Evolutionary conservation across 2,329 filamentous ascomycete genomes (phyloP), one percentile per base, ranked within the genome.

Genomic region (Hymenoscyphus scutula): DNA sequence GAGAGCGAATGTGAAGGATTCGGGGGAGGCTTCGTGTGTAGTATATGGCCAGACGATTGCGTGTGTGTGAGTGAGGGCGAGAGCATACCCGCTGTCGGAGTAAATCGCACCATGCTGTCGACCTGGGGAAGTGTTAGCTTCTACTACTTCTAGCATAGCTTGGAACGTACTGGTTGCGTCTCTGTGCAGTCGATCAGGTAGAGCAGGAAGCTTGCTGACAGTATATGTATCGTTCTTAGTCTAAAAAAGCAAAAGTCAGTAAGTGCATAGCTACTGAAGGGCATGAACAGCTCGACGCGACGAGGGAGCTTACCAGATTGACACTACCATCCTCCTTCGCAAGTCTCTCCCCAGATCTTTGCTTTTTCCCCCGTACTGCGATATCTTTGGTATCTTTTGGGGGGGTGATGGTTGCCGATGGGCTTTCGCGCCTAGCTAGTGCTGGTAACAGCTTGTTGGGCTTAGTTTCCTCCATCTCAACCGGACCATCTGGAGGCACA

Each of bases 21-120:
- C 89, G 71, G 89, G 87, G 0, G 89, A 88, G 58, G 85, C 79
- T 37, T 84, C 82, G 27, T 83, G 82, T n/a, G 83, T 81, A 30
- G 86, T 86, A 77, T 98, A 98, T 17, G 91, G 89, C 95, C 95
- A 99, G 57, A 97, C 86, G 65, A 96, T 84, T 69, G 93, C 95
- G 73, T 93, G 88, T 7, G 89, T 87, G 68, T 89, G 86, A 8
- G 91, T 96, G 61, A 98, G 81, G 55, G 87, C 88, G 61, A 98
- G 82, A 56, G 91, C 93, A 73, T 93, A 91, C 67, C 86, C 89
- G 73, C 78, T 85, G 64, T 80, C 84, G 48, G 83, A 84, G 75
- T 85, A 85, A 64, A 92, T 81, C 34, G 84, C 82, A 72, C 88
- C 89, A 72, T 86, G 84, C 74, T 89, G 86, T 66, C 81, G 81